phyloP scores from a whole-genome alignment of 1,284 basidiomycete species.

The Cryptococcus wingfieldii region DNA sequence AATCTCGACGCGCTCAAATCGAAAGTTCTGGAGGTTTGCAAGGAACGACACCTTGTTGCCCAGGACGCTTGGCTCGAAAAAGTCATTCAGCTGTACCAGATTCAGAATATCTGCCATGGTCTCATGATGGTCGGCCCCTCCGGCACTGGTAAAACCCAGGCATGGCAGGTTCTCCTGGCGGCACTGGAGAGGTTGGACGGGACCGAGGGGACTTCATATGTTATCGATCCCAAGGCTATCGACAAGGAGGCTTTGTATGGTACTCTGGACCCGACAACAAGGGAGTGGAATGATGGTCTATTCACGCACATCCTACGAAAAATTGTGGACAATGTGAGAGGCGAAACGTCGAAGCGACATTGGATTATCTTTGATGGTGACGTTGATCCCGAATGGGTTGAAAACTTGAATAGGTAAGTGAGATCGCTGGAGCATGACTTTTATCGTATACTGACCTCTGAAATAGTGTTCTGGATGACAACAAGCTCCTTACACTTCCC shows the following conservation, averaged over 20 bases:
- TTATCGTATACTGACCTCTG: background rate
- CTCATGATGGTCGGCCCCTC: conserved; percentile 99
- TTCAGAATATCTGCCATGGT: conserved; percentile 99
- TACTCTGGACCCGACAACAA: conserved; percentile 92
- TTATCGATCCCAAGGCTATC: conserved; percentile 99
- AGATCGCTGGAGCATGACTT: background rate
- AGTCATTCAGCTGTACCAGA: conserved; percentile 96
- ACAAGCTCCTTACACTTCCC: conserved; percentile 93
- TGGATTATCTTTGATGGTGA: conserved; percentile 99
- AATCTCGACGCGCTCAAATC: conserved; percentile 78
- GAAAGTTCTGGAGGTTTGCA: conserved; percentile 82
- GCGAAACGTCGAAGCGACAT: conserved; percentile 92
- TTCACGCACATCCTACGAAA: conserved; percentile 97
- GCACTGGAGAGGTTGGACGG: conserved; percentile 91
- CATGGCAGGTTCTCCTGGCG: conserved; percentile 89
- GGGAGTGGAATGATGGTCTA: conserved; percentile 99
- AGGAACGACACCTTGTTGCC: conserved; percentile 74
- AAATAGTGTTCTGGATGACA: conserved; percentile 93
- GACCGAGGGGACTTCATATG: conserved; percentile 86
- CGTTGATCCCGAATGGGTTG: conserved; percentile 99
- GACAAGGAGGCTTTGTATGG: conserved; percentile 98
- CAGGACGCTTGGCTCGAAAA: conserved; percentile 92
- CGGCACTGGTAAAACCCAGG: conserved; percentile 94
- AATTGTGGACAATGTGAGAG: conserved; percentile 97
- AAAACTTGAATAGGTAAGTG: conserved; percentile 91